Evolutionary conservation across 202 grass and related monocot genomes (phyloP).

Genomic region (Carex arenaria): DNA sequence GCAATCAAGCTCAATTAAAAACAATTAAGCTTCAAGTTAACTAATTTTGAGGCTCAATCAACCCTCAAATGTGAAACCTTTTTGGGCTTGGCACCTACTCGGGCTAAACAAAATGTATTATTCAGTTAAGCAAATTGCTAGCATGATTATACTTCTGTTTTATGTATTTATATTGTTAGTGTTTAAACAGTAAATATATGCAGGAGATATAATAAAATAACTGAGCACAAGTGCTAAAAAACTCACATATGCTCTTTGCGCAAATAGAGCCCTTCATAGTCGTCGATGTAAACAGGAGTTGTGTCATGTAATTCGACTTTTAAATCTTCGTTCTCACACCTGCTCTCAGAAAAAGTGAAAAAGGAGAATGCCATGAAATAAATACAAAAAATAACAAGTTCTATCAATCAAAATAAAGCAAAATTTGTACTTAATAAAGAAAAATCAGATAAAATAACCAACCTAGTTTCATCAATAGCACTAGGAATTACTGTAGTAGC

Average conservation of each 20-base stretch:
- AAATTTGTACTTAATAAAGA: slow-evolving; percentile 7
- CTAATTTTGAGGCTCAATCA: neutral
- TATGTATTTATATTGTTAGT: neutral
- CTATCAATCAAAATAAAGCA: slow-evolving; percentile 16
- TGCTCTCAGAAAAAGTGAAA: slow-evolving; percentile 24
- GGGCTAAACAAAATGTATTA: neutral
- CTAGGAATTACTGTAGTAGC: slow-evolving; percentile 10
- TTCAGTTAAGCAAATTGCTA: neutral
- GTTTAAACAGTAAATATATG: neutral
- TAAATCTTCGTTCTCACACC: slow-evolving; percentile 37
- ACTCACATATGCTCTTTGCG: slow-evolving; percentile 79
- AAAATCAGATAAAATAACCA: slow-evolving; percentile 21
- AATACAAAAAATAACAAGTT: neutral
- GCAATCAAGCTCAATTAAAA: neutral
- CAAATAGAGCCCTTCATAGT: slow-evolving; percentile 75
- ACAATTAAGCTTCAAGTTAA: neutral
- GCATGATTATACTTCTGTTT: neutral
- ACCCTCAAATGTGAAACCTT: neutral
- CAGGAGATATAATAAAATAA: neutral
- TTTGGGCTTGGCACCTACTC: neutral
- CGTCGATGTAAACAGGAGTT: slow-evolving; percentile 57
- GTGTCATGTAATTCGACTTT: slow-evolving; percentile 41
- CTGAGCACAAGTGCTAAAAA: slow-evolving; percentile 16
- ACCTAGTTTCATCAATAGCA: slow-evolving; percentile 36
- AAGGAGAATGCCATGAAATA: neutral